These are phyloP conservation scores for Hansenula anomala DNA, from an alignment of 1,139 yeast species.

Conservation along the genomic window DNA sequence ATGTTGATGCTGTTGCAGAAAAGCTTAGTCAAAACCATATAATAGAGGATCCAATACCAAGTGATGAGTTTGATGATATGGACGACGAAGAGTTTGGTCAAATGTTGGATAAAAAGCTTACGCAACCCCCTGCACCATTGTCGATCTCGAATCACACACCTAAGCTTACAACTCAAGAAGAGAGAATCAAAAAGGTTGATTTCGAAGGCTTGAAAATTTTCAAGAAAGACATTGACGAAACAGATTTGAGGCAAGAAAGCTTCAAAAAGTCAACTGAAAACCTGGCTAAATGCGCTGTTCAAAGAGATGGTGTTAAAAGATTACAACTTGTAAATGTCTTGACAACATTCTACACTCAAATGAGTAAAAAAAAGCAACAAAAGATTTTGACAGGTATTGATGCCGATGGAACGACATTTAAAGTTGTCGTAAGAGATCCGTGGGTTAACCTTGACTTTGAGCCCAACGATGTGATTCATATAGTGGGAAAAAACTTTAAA, in stretches of 20 bases:
- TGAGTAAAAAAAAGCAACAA: constrained; percentile 35
- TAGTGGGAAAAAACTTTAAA: constrained; percentile 35
- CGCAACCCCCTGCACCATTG: background rate
- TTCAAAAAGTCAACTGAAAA: constrained; percentile 19
- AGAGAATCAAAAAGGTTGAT: constrained; percentile 21
- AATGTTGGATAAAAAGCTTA: constrained; percentile 3
- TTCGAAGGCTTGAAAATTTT: constrained; percentile 26
- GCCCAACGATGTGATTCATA: constrained; percentile 53
- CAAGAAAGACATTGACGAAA: constrained; percentile 27
- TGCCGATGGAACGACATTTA: constrained; percentile 27
- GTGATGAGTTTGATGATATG: constrained; percentile 5
- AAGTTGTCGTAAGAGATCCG: constrained; percentile 45
- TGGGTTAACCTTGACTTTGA: constrained; percentile 41
- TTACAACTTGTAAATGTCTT: constrained; percentile 40
- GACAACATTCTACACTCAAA: constrained; percentile 29
- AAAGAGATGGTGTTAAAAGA: constrained; percentile 44
- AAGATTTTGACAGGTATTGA: constrained; percentile 45
- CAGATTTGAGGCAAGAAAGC: constrained; percentile 20
- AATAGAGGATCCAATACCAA: constrained; percentile 1
- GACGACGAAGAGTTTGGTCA: constrained; percentile 3
- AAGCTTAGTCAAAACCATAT: constrained; percentile 5
- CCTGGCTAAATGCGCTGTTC: constrained; percentile 40
- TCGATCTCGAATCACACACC: background rate
- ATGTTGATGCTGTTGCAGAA: constrained; percentile 1
- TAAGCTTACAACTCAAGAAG: constrained; percentile 18